Percentiles rank a stretch among this genome's conserved stretches.
phyloP scores from a whole-genome alignment of 75 land plant genomes.

The Pinus albicaulis region DNA sequence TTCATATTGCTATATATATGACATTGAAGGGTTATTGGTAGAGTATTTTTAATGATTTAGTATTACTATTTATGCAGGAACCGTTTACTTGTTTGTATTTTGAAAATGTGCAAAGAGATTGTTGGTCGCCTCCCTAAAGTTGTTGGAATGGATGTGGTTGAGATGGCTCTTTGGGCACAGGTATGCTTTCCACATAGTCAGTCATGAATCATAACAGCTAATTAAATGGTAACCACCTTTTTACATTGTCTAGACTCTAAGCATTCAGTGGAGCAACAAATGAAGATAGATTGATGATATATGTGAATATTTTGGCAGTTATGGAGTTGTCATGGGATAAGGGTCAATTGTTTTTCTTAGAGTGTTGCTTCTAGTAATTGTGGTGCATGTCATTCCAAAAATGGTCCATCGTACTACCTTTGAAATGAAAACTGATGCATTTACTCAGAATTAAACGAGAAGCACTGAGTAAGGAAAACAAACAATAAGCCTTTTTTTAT shows the following conservation, averaged over 20 bases:
- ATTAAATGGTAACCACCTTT: background rate
- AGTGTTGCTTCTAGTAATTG: background rate
- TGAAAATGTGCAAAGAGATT: conserved; percentile 88
- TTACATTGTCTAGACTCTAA: background rate
- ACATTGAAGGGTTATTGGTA: background rate
- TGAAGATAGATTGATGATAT: background rate
- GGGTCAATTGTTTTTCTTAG: background rate
- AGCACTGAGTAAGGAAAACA: too few relatives aligned
- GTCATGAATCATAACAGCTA: background rate
- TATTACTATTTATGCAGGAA: conserved; percentile 51
- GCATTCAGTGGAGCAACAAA: background rate
- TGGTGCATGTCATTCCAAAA: too few relatives aligned
- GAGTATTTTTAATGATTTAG: background rate
- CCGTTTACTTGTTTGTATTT: conserved; percentile 71
- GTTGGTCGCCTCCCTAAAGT: conserved; percentile 92
- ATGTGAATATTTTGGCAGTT: background rate
- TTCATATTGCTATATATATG: background rate
- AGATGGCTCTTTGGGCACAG: conserved; percentile 99
- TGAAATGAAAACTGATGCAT: too few relatives aligned
- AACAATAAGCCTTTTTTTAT: too few relatives aligned
- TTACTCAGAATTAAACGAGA: too few relatives aligned
- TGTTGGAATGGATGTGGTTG: conserved; percentile 98
- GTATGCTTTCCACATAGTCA: conserved; percentile 24
- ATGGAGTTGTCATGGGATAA: background rate
- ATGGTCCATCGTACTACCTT: too few relatives aligned